A percentile compares a stretch with the other conserved stretches of the same genome.
phyloP scores from a whole-genome alignment of 2,329 filamentous ascomycete species.

The Botrytis tulipae region DNA sequence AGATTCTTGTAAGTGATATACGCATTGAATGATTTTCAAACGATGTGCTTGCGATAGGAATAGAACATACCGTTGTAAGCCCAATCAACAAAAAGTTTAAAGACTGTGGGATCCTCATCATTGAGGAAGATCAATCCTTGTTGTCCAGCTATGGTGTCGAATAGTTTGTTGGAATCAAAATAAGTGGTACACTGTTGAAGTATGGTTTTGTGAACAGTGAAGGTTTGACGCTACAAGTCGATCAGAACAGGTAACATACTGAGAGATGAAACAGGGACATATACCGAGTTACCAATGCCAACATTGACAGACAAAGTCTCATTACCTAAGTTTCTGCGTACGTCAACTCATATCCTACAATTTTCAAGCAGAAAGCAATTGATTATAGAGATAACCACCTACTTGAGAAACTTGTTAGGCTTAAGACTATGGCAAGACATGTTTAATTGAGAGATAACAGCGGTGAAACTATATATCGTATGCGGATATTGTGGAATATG shows the following conservation, averaged over 20 bases:
- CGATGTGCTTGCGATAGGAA: background rate
- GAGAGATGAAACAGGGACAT: background rate
- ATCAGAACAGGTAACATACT: no score
- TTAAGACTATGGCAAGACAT: conserved; percentile 27
- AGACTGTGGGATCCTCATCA: conserved; percentile 22
- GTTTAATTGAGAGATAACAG: background rate
- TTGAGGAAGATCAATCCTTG: conserved; percentile 22
- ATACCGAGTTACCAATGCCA: conserved; percentile 12
- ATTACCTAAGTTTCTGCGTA: conserved; percentile 1
- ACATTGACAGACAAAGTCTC: conserved; percentile 13
- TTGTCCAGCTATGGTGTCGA: conserved; percentile 18
- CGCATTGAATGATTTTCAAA: background rate
- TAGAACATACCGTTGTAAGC: conserved; percentile 16
- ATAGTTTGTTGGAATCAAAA: conserved; percentile 19
- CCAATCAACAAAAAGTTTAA: conserved; percentile 25
- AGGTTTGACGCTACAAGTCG: conserved; percentile 17
- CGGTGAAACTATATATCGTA: background rate
- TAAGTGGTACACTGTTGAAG: conserved; percentile 23
- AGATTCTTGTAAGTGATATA: background rate
- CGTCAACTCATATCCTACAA: background rate
- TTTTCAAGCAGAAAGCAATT: background rate
- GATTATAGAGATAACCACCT: background rate
- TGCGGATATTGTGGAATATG: background rate
- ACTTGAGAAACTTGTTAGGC: conserved; percentile 23
- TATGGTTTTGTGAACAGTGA: conserved; percentile 25